Base-by-base conservation (phyloP, 169 alveolate genomes). In the Amoebophrya sp. region DNA sequence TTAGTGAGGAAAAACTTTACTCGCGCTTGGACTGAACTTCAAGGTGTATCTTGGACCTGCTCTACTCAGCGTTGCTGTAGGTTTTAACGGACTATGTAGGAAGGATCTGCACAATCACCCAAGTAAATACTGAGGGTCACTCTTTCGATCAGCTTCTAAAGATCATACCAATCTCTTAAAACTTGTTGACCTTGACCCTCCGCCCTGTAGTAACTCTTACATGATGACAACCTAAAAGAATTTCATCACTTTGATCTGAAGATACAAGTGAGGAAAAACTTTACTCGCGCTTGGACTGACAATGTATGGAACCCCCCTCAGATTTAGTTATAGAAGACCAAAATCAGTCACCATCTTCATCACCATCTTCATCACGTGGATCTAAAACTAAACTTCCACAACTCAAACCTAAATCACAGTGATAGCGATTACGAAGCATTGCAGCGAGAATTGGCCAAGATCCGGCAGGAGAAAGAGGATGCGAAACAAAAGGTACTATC, bases 241-340 rank as follows among this genome's bases (percentile, higher is more conserved):
- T 65, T 65, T 65, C 83, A 65, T 65, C 83, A 65, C 83, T 65
- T 65, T 65, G 83, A 65, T 65, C 83, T 6, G 83, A 65, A 65
- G 0, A 29, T 26, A 6, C 39, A 36, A 26, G 12, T 26, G 83
- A 36, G 26, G n/a, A 65, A 18, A 65, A 65, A 65, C 83, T 53
- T 65, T 65, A 65, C 83, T 65, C 83, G 83, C 83, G 83, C 83
- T 65, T 65, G 83, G 26, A 65, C 83, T 65, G 83, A 65, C 12
- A 18, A 18, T 26, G 83, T 10, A 53, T 23, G 76, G 23, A 53
- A 53, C 23, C 10, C n/a, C 76, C n/a, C 23, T 14, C 23, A 53
- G 76, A 10, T 53, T 53, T 53, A 53, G 76, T 53, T 53, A 53
- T 14, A 23, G 76, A 53, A 53, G 76, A 53, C 23, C 10, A 53